These are phyloP conservation scores for Coemansia sp. DNA, from an alignment of 192 early-diverging fungal genomes.

Conservation along the genomic window DNA sequence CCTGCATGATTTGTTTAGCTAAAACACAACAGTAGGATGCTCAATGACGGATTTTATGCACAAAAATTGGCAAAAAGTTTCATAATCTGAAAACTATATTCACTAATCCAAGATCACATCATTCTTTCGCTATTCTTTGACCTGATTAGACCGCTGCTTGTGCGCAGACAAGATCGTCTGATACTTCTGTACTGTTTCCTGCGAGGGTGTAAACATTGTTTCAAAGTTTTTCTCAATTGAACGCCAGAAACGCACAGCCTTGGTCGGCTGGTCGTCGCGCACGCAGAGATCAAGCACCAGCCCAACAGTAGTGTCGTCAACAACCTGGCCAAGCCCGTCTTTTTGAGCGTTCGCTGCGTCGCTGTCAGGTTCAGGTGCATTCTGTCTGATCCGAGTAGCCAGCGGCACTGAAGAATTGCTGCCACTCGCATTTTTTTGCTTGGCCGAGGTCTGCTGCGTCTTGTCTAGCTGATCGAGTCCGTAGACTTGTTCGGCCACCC, in stretches of 20 bases:
- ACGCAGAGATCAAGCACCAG: constrained; percentile 37
- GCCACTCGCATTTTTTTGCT: neutral
- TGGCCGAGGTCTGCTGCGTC: neutral
- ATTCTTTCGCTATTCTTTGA: neutral
- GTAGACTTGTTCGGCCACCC: constrained; percentile 34
- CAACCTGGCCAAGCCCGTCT: neutral
- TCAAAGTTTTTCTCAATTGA: constrained; percentile 34
- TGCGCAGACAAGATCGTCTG: constrained; percentile 11
- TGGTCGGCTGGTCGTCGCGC: constrained; percentile 33
- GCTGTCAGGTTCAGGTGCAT: neutral
- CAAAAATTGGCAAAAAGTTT: too few relatives aligned
- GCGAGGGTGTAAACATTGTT: constrained; percentile 10
- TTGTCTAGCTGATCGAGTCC: constrained; percentile 18
- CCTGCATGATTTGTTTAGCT: too few relatives aligned
- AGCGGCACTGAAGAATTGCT: constrained; percentile 2
- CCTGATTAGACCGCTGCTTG: neutral
- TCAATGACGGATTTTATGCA: too few relatives aligned
- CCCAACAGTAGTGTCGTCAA: constrained; percentile 31
- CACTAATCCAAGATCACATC: neutral
- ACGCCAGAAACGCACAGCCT: constrained; percentile 51
- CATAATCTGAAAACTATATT: too few relatives aligned
- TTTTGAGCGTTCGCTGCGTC: neutral
- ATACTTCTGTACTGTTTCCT: constrained; percentile 6
- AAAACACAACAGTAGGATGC: too few relatives aligned
- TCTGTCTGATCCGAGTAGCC: constrained; percentile 18